Evolutionary conservation across 116 monocot genomes (phyloP).

Genomic region (Iris pallida): DNA sequence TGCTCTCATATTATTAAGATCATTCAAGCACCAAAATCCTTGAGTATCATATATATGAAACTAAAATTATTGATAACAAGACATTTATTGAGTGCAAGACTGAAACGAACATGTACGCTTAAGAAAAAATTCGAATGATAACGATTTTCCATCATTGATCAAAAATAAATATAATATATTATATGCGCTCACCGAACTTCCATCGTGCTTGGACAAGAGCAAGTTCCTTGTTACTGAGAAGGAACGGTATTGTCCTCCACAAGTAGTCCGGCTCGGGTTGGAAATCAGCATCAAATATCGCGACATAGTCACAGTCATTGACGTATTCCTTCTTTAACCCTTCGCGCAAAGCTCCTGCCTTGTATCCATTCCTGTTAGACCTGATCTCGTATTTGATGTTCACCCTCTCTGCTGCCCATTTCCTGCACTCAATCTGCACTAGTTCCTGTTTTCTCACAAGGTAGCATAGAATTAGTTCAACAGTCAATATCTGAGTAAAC

Average conservation of each 20-base stretch:
- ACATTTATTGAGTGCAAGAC: too few relatives aligned
- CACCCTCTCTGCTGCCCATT: constrained; percentile 62
- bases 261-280: constrained; percentile 68
- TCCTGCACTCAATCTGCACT: constrained; percentile 58
- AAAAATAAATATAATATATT: too few relatives aligned
- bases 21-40: too few relatives aligned
- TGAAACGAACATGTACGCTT: too few relatives aligned
- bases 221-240: constrained; percentile 45
- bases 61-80: too few relatives aligned
- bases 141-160: too few relatives aligned
- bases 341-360: constrained; percentile 80
- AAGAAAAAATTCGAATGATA: too few relatives aligned
- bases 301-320: constrained; percentile 59
- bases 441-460: constrained; percentile 31
- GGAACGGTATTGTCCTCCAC: constrained; percentile 50
- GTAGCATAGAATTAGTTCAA: too few relatives aligned
- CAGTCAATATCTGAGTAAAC: too few relatives aligned
- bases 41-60: too few relatives aligned
- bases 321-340: constrained; percentile 63
- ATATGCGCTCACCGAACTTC: constrained; percentile 48
- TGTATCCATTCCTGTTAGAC: constrained; percentile 67
- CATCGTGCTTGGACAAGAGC: constrained; percentile 82
- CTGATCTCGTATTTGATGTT: constrained; percentile 71
- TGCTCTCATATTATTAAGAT: too few relatives aligned
- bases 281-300: constrained; percentile 86